These are phyloP conservation scores for Orbilia ellipsospora DNA, from an alignment of 2,329 filamentous ascomycete species.

Conservation along the genomic window DNA sequence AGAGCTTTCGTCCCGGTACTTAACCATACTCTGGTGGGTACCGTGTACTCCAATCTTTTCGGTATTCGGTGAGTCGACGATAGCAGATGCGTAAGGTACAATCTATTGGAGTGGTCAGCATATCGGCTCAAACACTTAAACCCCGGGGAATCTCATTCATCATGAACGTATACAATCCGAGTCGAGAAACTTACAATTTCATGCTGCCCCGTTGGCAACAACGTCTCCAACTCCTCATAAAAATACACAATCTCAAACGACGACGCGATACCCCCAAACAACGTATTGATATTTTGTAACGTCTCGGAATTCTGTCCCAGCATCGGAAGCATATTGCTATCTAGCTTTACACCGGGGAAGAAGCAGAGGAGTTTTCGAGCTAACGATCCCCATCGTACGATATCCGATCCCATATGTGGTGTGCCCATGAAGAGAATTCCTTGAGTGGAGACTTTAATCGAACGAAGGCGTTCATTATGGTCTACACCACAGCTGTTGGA, in stretches of 20 bases:
- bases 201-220: constrained; percentile 62
- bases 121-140: background rate
- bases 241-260: constrained; percentile 77
- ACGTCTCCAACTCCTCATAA: constrained; percentile 79
- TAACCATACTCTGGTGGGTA: constrained; percentile 78
- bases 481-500: constrained; percentile 57
- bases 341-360: constrained; percentile 75
- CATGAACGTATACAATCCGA: too few relatives aligned
- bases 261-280: constrained; percentile 77
- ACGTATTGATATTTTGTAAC: constrained; percentile 77
- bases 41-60: constrained; percentile 72
- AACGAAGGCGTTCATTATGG: constrained; percentile 59
- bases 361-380: constrained; percentile 75
- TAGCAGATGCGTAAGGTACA: constrained; percentile 76
- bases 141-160: too few relatives aligned
- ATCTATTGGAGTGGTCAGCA: constrained; percentile 64
- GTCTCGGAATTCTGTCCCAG: constrained; percentile 80
- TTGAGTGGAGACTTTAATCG: constrained; percentile 67
- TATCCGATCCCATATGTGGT: constrained; percentile 76
- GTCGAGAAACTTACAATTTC: constrained; percentile 53
- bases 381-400: constrained; percentile 75
- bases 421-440: constrained; percentile 82
- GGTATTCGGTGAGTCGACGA: constrained; percentile 64
- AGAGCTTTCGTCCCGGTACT: constrained; percentile 73
- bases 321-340: constrained; percentile 75